Conservation (phyloP, 305 asterid species). For the Rubia tinctorum region DNA sequence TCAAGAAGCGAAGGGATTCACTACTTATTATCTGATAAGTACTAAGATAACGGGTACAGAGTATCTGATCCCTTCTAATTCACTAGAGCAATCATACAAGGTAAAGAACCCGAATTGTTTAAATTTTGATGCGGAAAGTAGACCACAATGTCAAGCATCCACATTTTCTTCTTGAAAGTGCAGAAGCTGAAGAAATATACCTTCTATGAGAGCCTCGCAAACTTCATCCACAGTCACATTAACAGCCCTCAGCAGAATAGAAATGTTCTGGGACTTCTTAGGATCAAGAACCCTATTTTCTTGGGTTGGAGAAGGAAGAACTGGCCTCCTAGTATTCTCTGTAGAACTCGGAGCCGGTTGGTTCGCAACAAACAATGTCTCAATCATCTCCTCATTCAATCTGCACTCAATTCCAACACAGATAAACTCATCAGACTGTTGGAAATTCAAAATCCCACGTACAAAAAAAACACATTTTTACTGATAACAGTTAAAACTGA, state of each 20-base stretch:
- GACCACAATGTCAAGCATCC: not conserved
- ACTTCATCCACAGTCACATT: conserved; percentile 94
- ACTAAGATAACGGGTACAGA: no score
- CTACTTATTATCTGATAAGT: not conserved
- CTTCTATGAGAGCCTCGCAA: conserved; percentile 90
- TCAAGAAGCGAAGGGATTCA: not conserved
- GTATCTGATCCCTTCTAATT: no score
- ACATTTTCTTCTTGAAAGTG: not conserved
- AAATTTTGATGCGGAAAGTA: not conserved
- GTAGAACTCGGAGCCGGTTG: conserved; percentile 51
- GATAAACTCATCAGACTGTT: not conserved
- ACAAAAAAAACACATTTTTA: not conserved
- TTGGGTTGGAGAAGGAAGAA: conserved; percentile 58
- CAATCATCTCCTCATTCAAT: conserved; percentile 96
- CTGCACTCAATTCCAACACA: conserved; percentile 37
- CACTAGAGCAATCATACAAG: no score
- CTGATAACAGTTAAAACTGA: not conserved
- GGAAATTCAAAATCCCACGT: not conserved
- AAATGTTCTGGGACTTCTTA: conserved; percentile 88
- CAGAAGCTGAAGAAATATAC: conserved; percentile 28
- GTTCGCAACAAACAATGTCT: conserved; percentile 74
- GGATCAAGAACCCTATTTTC: conserved; percentile 82
- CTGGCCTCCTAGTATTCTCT: conserved; percentile 48
- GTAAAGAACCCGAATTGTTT: no score
- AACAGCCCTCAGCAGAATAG: conserved; percentile 83